Percentiles rank a stretch among this genome's conserved stretches.
These are phyloP conservation scores for Jackrogersella minutella DNA, from an alignment of 495 filamentous ascomycete species.

Conservation along the genomic window DNA sequence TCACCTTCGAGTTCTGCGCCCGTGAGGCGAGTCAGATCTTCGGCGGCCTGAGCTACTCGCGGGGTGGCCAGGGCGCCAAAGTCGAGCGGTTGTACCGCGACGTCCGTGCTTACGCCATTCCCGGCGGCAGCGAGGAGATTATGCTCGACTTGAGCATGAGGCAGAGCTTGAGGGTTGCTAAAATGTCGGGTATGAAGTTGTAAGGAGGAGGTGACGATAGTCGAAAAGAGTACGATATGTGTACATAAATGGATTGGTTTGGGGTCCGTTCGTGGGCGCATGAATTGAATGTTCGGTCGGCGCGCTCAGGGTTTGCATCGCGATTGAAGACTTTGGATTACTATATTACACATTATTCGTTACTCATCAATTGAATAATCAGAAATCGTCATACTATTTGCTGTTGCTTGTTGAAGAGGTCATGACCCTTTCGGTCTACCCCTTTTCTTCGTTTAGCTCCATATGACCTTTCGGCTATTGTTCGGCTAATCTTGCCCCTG, in stretches of 20 bases:
- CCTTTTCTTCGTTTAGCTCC: too few species aligned
- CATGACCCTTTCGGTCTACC: too few species aligned
- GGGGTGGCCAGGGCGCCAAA: conserved; percentile 95
- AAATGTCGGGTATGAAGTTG: conserved; percentile 95
- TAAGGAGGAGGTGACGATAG: conserved; percentile 49
- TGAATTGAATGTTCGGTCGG: conserved; percentile 15
- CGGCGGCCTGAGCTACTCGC: conserved; percentile 89
- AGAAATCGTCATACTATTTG: too few species aligned
- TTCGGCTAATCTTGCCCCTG: too few species aligned
- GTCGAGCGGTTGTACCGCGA: conserved; percentile 94
- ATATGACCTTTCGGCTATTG: too few species aligned
- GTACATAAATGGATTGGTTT: background rate
- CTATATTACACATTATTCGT: background rate
- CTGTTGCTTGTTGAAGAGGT: too few species aligned
- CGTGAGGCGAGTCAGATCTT: conserved; percentile 97
- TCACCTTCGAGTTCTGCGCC: conserved; percentile 97
- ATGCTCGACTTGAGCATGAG: conserved; percentile 98
- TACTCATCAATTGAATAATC: background rate
- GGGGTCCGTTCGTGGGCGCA: conserved; percentile 10
- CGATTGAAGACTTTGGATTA: conserved; percentile 11
- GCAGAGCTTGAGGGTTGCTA: conserved; percentile 87
- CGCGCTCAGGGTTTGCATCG: conserved; percentile 14
- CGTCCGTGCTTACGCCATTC: conserved; percentile 97
- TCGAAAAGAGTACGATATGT: background rate
- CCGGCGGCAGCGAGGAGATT: conserved; percentile 96